These are phyloP conservation scores for Nakazawaea sp. DNA, from an alignment of 805 yeast genomes.

Conservation along the genomic window DNA sequence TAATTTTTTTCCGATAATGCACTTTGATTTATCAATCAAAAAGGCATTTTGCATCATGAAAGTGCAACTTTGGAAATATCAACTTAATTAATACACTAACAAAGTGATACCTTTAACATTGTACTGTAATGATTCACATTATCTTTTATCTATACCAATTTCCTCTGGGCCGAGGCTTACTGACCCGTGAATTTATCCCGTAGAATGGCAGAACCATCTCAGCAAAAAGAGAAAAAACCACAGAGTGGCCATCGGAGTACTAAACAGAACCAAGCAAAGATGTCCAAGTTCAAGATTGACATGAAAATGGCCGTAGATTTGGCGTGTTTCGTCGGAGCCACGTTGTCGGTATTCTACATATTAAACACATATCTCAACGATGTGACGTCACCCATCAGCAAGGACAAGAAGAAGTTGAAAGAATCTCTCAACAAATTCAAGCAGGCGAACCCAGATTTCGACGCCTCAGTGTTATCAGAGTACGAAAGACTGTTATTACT, in stretches of 20 bases:
- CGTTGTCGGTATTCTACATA: conserved; percentile 46
- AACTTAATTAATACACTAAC: no score
- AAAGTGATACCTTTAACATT: no score
- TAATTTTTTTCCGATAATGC: no score
- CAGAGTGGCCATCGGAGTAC: neutral
- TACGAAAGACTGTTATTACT: conserved; percentile 78
- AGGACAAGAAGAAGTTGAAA: conserved; percentile 28
- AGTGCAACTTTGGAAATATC: no score
- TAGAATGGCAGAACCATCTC: no score
- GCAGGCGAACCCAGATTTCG: conserved; percentile 50
- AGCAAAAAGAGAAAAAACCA: neutral
- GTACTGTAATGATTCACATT: no score
- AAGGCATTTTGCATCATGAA: no score
- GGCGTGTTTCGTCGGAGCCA: conserved; percentile 35
- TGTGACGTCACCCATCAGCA: conserved; percentile 24
- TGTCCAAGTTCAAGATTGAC: conserved; percentile 22
- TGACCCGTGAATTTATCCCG: no score
- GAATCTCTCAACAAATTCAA: conserved; percentile 59
- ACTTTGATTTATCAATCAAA: no score
- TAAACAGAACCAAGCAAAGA: neutral
- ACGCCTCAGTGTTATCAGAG: conserved; percentile 21
- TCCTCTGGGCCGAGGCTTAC: no score
- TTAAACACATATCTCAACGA: conserved; percentile 24
- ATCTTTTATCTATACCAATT: no score
- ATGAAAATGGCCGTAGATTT: conserved; percentile 22